Evolutionary conservation across 352 stramenopile species (phyloP).

Genomic region (Globisporangium echinulatum): DNA sequence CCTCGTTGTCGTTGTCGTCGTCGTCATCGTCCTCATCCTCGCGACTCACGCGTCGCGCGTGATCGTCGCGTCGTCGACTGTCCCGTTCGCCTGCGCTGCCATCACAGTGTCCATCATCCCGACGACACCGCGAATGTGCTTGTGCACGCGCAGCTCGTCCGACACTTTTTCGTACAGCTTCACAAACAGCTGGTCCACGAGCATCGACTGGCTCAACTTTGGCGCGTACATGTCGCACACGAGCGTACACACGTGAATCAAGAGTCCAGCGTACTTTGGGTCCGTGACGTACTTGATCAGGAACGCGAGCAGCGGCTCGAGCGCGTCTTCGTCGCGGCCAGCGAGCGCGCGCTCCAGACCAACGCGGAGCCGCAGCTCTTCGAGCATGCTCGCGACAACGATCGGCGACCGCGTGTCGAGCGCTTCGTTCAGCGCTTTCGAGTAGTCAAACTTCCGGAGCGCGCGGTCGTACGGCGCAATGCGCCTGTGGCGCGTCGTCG

Average conservation of each 20-base stretch:
- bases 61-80: slow-evolving; percentile 19
- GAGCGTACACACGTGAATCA: slow-evolving; percentile 90
- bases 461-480: slow-evolving; percentile 91
- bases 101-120: slow-evolving; percentile 89
- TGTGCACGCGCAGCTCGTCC: slow-evolving; percentile 82
- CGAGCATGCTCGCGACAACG: slow-evolving; percentile 91
- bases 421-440: slow-evolving; percentile 92
- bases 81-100: slow-evolving; percentile 73
- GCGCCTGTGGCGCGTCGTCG: slow-evolving; percentile 81
- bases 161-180: slow-evolving; percentile 87
- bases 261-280: slow-evolving; percentile 89
- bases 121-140: slow-evolving; percentile 78
- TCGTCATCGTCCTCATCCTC: too few species aligned
- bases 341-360: slow-evolving; percentile 87
- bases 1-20: too few species aligned
- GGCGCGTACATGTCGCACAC: slow-evolving; percentile 92
- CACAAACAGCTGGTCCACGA: slow-evolving; percentile 93
- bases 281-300: slow-evolving; percentile 93
- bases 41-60: slow-evolving; percentile 10
- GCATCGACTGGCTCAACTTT: slow-evolving; percentile 87
- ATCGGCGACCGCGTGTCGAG: slow-evolving; percentile 88
- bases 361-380: slow-evolving; percentile 91
- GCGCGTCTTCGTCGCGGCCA: slow-evolving; percentile 90
- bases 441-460: slow-evolving; percentile 95
- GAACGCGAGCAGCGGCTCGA: slow-evolving; percentile 94